These are phyloP conservation scores for Dryas drummondii DNA, from an alignment of 306 rosid species.

Conservation along the genomic window DNA sequence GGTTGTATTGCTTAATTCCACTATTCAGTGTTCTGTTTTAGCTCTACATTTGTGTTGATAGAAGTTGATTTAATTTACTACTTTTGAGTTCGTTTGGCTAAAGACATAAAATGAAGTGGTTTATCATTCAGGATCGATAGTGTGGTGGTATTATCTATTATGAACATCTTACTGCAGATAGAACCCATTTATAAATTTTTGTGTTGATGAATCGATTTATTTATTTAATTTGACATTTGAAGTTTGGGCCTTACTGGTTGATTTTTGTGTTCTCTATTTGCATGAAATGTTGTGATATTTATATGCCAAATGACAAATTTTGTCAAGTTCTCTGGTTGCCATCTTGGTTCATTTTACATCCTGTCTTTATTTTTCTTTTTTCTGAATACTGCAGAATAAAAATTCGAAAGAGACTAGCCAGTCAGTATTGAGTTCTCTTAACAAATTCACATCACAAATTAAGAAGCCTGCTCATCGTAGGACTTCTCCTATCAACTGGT, in stretches of 20 bases:
- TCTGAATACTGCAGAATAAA: slow-evolving; percentile 54
- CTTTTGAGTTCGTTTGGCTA: too few species aligned
- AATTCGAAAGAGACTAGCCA: slow-evolving; percentile 49
- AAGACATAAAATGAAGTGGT: too few species aligned
- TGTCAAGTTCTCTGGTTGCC: not conserved
- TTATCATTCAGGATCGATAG: too few species aligned
- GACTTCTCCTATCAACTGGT: slow-evolving; percentile 87
- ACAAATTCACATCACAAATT: slow-evolving; percentile 64
- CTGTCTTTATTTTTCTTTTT: not conserved
- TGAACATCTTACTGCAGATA: too few species aligned
- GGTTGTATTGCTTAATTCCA: too few species aligned
- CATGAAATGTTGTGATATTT: not conserved
- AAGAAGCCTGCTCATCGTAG: slow-evolving; percentile 79
- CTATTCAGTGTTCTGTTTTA: not conserved
- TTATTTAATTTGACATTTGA: not conserved
- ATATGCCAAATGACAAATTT: not conserved
- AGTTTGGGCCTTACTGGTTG: not conserved
- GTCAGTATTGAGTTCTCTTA: slow-evolving; percentile 53
- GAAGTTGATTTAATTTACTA: too few species aligned
- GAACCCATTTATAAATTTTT: not conserved
- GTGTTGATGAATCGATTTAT: not conserved
- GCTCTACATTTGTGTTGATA: not conserved
- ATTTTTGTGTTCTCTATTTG: not conserved
- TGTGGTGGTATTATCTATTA: too few species aligned
- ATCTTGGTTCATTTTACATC: not conserved